Conservation (phyloP, 2,329 filamentous ascomycete species). For the Ceratocystis papillata region DNA sequence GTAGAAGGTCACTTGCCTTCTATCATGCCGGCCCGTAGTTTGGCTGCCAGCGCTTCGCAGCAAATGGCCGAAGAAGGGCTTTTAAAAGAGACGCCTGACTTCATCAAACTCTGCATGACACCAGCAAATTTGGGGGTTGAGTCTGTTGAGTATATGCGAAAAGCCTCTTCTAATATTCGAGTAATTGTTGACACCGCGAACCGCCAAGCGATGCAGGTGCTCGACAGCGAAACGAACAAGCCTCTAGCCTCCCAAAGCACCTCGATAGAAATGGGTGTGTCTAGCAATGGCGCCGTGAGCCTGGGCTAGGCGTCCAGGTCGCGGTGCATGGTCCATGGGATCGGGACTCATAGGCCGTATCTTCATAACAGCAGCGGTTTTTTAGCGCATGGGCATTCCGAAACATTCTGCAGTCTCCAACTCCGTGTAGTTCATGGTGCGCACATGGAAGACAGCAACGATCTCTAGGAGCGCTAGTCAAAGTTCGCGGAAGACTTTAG, state of each 20-base stretch:
- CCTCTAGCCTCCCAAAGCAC: not conserved
- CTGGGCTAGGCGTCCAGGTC: not conserved
- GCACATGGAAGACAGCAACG: slow-evolving; percentile 27
- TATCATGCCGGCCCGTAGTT: not conserved
- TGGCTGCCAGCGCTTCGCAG: not conserved
- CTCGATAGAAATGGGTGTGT: too few relatives aligned
- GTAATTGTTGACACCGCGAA: not conserved
- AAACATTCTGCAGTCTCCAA: not conserved
- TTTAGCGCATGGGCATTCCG: not conserved
- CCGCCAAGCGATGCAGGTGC: not conserved
- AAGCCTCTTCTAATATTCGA: not conserved
- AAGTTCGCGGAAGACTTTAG: slow-evolving; percentile 33
- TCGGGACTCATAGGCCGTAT: not conserved
- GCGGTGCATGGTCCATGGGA: not conserved
- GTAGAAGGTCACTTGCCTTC: not conserved
- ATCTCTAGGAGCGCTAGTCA: slow-evolving; percentile 33
- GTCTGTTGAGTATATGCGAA: not conserved
- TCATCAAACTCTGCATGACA: not conserved
- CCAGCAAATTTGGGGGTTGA: not conserved
- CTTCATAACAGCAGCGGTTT: not conserved
- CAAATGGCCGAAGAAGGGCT: not conserved
- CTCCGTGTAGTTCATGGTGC: not conserved
- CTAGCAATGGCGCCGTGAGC: not conserved
- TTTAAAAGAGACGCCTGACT: not conserved
- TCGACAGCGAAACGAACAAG: not conserved